Evolutionary conservation across 352 stramenopile species (phyloP).

Genomic region (Phytopythium litorale): DNA sequence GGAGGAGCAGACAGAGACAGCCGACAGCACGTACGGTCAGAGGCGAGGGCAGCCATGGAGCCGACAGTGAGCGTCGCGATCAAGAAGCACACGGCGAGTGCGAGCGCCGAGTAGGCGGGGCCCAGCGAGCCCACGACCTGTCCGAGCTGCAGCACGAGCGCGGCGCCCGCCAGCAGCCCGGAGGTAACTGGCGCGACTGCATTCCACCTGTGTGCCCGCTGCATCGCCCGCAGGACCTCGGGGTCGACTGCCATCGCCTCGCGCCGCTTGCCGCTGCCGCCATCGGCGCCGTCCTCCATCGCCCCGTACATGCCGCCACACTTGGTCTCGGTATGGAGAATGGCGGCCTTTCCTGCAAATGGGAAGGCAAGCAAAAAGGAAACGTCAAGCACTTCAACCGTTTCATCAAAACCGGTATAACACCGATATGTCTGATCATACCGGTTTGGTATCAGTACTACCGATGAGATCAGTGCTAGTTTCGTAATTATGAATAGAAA

Average conservation of each 20-base stretch:
- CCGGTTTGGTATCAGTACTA: background rate
- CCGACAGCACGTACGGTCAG: slow-evolving; percentile 9
- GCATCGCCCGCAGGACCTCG: slow-evolving; percentile 5
- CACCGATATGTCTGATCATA: background rate
- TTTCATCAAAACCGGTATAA: no score
- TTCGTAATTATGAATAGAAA: background rate
- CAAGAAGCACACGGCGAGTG: slow-evolving; percentile 29
- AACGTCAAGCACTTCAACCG: no score
- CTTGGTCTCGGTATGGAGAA: no score
- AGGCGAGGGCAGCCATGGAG: slow-evolving; percentile 44
- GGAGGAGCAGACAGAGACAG: no score
- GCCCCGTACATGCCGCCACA: slow-evolving; percentile 2
- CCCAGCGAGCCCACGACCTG: slow-evolving; percentile 34
- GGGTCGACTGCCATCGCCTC: background rate
- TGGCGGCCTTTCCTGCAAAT: no score
- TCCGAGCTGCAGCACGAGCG: slow-evolving; percentile 53
- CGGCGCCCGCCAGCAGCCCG: slow-evolving; percentile 45
- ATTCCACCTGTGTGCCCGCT: slow-evolving; percentile 20
- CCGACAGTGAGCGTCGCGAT: slow-evolving; percentile 44
- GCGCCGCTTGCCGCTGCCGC: background rate
- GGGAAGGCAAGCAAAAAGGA: no score
- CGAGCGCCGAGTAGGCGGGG: slow-evolving; percentile 14
- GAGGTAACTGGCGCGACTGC: slow-evolving; percentile 43
- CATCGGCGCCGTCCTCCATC: background rate
- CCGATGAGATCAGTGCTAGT: background rate